These are phyloP conservation scores for Elsinoe ampelina DNA, from an alignment of 2,329 filamentous ascomycete species.

Conservation along the genomic window DNA sequence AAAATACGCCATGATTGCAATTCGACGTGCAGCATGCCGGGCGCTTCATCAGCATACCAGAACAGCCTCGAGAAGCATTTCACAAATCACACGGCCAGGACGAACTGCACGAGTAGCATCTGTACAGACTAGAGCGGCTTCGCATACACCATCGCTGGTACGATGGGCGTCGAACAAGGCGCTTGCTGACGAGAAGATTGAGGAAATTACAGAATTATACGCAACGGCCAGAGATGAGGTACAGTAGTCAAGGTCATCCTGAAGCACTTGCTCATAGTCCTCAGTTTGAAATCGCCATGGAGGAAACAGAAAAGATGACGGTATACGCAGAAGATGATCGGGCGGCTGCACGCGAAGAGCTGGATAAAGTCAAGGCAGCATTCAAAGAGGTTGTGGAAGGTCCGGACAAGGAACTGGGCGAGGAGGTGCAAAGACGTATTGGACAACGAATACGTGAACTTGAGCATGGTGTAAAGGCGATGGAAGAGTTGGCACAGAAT, in stretches of 20 bases:
- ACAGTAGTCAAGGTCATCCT: not conserved
- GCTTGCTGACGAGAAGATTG: constrained; percentile 30
- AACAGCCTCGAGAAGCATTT: constrained; percentile 10
- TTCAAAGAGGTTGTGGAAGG: constrained; percentile 37
- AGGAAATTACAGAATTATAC: constrained; percentile 34
- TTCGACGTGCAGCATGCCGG: not conserved
- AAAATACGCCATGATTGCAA: not conserved
- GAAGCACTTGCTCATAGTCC: not conserved
- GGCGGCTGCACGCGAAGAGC: constrained; percentile 43
- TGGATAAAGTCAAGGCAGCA: constrained; percentile 40
- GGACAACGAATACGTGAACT: constrained; percentile 45
- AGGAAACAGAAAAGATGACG: constrained; percentile 45
- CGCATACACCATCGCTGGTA: constrained; percentile 21
- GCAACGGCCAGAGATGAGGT: constrained; percentile 30
- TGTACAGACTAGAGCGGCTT: constrained; percentile 18
- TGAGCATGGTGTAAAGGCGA: constrained; percentile 40
- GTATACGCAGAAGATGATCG: constrained; percentile 48
- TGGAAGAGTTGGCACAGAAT: constrained; percentile 43
- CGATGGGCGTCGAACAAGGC: constrained; percentile 24
- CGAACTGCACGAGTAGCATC: not conserved
- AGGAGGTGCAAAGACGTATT: constrained; percentile 43
- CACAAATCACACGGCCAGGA: constrained; percentile 15
- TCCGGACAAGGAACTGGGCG: constrained; percentile 33
- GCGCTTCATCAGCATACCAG: not conserved
- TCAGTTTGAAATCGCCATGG: constrained; percentile 42